phyloP scores from a whole-genome alignment of 192 early-diverging fungal species.

The Entomortierella lignicola region DNA sequence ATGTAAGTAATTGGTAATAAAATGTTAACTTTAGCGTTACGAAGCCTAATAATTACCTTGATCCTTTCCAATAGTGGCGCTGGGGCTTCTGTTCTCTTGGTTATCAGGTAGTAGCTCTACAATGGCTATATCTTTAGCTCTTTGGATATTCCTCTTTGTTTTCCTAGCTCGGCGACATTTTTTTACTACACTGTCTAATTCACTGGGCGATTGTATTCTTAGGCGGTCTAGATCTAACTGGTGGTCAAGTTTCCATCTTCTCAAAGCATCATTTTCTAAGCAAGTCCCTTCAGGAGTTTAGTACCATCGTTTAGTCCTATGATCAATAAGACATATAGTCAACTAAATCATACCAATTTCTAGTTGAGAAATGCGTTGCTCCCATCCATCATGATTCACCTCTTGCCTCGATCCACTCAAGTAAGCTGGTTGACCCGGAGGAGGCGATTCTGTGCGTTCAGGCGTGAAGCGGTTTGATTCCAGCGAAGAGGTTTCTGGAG shows the following conservation, averaged over 20 bases:
- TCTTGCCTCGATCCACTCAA: background rate
- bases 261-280: background rate
- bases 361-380: background rate
- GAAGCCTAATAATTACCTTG: no score
- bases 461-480: background rate
- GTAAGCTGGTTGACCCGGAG: background rate
- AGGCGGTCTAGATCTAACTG: background rate
- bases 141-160: background rate
- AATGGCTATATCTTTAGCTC: no score
- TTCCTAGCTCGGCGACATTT: background rate
- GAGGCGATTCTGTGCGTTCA: background rate
- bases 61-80: no score
- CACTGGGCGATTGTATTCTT: background rate
- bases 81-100: no score
- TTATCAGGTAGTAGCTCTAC: no score
- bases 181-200: background rate
- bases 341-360: background rate
- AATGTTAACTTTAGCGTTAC: no score
- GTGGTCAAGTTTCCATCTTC: background rate
- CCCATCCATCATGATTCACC: background rate
- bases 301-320: no score
- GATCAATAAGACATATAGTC: background rate
- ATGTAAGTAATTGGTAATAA: no score
- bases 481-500: background rate
- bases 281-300: background rate